Evolutionary conservation across 1,139 yeast species (phyloP).

Genomic region (Kurtzmaniella quercitrusa): DNA sequence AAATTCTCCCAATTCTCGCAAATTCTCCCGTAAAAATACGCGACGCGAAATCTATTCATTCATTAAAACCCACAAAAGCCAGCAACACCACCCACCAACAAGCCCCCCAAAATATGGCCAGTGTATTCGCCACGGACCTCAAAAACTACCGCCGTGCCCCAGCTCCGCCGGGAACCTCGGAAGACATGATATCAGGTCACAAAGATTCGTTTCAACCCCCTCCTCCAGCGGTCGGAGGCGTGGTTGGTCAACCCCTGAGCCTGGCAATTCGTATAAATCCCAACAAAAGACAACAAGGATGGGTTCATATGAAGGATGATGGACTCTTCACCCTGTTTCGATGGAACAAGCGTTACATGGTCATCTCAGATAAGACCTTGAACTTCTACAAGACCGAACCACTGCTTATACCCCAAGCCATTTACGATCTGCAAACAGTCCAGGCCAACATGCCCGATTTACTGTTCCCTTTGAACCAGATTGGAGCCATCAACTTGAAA

Average conservation of each 20-base stretch:
- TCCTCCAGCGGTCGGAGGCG: slow-evolving; percentile 3
- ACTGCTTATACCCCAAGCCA: slow-evolving; percentile 9
- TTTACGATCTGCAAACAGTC: slow-evolving; percentile 9
- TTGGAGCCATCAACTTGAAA: slow-evolving; percentile 35
- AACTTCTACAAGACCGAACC: slow-evolving; percentile 73
- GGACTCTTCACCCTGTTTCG: slow-evolving; percentile 76
- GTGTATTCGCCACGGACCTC: slow-evolving; percentile 44
- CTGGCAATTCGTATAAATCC: slow-evolving; percentile 22
- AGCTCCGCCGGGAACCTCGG: slow-evolving; percentile 29
- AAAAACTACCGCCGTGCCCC: slow-evolving; percentile 46
- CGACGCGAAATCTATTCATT: background rate
- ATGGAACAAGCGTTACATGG: slow-evolving; percentile 87
- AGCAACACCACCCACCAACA: background rate
- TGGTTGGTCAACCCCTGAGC: slow-evolving; percentile 8
- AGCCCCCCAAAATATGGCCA: slow-evolving; percentile 29
- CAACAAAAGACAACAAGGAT: slow-evolving; percentile 51
- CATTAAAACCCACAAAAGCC: background rate
- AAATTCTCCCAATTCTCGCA: background rate
- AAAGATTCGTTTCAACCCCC: slow-evolving; percentile 7
- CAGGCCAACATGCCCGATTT: slow-evolving; percentile 29
- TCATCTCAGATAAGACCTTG: slow-evolving; percentile 68
- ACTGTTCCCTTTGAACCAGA: slow-evolving; percentile 38
- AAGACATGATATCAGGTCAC: background rate
- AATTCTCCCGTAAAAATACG: background rate
- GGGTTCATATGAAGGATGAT: slow-evolving; percentile 92